These are phyloP conservation scores for Colletotrichum tanaceti DNA, from an alignment of 2,329 filamentous ascomycete genomes.

Conservation along the genomic window DNA sequence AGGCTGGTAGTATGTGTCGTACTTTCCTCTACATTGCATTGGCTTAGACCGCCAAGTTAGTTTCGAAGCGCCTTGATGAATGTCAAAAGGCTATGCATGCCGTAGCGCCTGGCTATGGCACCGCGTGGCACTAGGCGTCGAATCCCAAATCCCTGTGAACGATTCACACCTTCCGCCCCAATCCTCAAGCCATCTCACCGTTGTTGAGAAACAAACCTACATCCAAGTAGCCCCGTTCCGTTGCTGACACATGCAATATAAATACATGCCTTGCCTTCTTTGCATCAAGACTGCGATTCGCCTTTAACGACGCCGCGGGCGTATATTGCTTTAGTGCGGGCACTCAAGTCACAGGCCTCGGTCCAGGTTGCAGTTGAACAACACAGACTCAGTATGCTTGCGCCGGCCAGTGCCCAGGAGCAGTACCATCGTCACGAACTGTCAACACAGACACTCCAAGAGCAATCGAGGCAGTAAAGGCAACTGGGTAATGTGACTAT, in stretches of 20 bases:
- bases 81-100: neutral
- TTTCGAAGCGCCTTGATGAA: neutral
- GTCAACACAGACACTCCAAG: neutral
- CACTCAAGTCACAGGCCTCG: too few species aligned
- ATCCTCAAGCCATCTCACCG: neutral
- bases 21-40: neutral
- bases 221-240: neutral
- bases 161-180: neutral
- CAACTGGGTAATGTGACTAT: conserved; percentile 15
- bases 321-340: neutral
- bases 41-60: neutral
- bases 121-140: neutral
- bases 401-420: neutral
- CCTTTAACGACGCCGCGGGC: neutral
- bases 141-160: neutral
- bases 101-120: neutral
- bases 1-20: neutral
- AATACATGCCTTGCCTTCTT: neutral
- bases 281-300: neutral
- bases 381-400: too few species aligned
- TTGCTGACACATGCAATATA: neutral
- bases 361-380: neutral
- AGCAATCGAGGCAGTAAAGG: neutral
- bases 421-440: neutral
- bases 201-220: neutral